Conservation (phyloP, 2,329 filamentous ascomycete species). For the Monosporascus ibericus region DNA sequence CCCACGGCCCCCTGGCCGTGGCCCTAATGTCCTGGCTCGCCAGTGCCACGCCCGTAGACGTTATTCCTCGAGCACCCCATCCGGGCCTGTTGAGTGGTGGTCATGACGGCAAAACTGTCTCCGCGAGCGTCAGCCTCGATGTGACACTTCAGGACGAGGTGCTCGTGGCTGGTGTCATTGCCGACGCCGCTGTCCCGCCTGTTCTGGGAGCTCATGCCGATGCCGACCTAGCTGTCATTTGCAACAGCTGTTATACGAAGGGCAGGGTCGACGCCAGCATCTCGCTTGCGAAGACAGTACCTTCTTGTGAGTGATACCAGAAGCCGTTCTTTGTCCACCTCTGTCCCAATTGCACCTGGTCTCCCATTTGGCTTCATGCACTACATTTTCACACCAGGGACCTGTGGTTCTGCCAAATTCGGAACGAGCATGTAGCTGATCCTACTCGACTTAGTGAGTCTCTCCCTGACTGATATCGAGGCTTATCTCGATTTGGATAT, state of each 20-base stretch:
- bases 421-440: no score
- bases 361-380: no score
- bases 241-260: conserved; percentile 43
- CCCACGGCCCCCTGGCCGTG: conserved; percentile 22
- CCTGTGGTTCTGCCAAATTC: no score
- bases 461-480: conserved; percentile 45
- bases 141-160: conserved; percentile 19
- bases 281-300: conserved; percentile 33
- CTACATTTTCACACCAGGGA: no score
- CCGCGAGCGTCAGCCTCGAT: conserved; percentile 16
- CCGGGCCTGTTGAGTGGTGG: conserved; percentile 6
- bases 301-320: conserved; percentile 17
- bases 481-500: conserved; percentile 46
- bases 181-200: conserved; percentile 33
- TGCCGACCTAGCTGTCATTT: conserved; percentile 30
- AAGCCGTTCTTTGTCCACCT: no score
- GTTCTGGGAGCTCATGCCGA: conserved; percentile 19
- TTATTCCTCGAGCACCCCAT: conserved; percentile 11
- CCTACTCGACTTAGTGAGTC: conserved; percentile 17
- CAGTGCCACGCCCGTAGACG: conserved; percentile 14
- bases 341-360: no score
- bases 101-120: conserved; percentile 17
- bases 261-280: conserved; percentile 41
- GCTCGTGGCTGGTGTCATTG: conserved; percentile 20
- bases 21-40: conserved; percentile 24